Conservation (phyloP, 805 yeast species). For the Barnettozyma botsteinii region DNA sequence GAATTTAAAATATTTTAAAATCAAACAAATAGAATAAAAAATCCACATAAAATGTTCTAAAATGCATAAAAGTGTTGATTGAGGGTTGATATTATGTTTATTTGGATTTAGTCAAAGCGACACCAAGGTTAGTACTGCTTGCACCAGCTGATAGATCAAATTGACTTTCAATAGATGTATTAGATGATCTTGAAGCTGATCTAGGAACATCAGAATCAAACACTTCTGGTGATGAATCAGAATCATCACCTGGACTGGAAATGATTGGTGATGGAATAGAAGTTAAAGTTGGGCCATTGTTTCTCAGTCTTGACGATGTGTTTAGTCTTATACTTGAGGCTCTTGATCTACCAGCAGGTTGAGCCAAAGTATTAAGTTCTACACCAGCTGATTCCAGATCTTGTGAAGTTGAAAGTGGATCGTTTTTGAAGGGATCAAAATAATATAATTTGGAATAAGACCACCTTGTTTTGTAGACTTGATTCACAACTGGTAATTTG, state of each 20-base stretch:
- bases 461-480: constrained; percentile 62
- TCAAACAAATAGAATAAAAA: no score
- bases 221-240: constrained; percentile 18
- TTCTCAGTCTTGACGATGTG: constrained; percentile 6
- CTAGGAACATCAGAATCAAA: constrained; percentile 27
- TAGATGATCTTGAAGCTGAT: constrained; percentile 30
- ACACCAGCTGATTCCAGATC: constrained; percentile 7
- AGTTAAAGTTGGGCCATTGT: background rate
- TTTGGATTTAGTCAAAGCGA: constrained; percentile 1
- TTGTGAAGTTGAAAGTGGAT: constrained; percentile 6
- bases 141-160: constrained; percentile 7
- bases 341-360: constrained; percentile 5
- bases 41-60: background rate
- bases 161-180: constrained; percentile 27
- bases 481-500: constrained; percentile 56
- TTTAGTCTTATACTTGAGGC: constrained; percentile 1
- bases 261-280: constrained; percentile 2
- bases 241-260: constrained; percentile 5
- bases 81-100: background rate
- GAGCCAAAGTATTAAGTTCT: background rate
- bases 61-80: background rate
- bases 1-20: background rate
- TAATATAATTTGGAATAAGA: constrained; percentile 35
- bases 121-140: background rate
- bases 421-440: constrained; percentile 6